Conservation (phyloP, 2,329 filamentous ascomycete genomes). For the Pseudocercospora pini-densiflorae region DNA sequence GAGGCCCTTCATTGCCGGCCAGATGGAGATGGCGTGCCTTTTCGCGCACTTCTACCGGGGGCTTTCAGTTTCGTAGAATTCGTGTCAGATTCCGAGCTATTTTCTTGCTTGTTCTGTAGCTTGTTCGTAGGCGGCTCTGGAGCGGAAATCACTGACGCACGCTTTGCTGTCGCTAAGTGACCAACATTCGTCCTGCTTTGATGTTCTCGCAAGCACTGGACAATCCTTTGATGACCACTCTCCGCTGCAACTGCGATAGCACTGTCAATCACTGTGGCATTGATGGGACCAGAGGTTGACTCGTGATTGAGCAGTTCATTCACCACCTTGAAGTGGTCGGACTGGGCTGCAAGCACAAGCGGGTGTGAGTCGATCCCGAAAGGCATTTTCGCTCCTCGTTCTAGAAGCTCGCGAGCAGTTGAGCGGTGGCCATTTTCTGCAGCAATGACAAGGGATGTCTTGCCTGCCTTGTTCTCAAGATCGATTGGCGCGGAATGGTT, state of each 20-base stretch:
- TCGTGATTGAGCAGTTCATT: background rate
- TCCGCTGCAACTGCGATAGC: background rate
- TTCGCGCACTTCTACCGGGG: background rate
- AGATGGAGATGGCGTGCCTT: background rate
- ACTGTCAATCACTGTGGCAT: background rate
- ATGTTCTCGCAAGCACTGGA: background rate
- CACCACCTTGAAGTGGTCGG: background rate
- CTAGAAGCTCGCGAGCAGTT: background rate
- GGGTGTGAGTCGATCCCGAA: background rate
- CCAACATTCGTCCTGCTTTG: background rate
- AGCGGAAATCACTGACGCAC: background rate
- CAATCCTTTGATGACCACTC: background rate
- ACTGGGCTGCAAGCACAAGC: background rate
- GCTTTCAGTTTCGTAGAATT: background rate
- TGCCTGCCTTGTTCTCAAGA: background rate
- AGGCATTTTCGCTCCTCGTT: background rate
- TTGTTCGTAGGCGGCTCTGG: background rate
- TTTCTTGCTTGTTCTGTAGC: background rate
- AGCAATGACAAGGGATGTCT: background rate
- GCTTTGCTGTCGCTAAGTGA: background rate
- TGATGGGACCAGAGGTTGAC: background rate
- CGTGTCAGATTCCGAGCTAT: background rate
- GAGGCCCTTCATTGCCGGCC: background rate
- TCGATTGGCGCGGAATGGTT: background rate
- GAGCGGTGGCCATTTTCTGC: background rate